Evolutionary conservation across 345 rosid species (phyloP), one percentile per base, ranked within the genome.

Genomic region (Erodium maritimum): DNA sequence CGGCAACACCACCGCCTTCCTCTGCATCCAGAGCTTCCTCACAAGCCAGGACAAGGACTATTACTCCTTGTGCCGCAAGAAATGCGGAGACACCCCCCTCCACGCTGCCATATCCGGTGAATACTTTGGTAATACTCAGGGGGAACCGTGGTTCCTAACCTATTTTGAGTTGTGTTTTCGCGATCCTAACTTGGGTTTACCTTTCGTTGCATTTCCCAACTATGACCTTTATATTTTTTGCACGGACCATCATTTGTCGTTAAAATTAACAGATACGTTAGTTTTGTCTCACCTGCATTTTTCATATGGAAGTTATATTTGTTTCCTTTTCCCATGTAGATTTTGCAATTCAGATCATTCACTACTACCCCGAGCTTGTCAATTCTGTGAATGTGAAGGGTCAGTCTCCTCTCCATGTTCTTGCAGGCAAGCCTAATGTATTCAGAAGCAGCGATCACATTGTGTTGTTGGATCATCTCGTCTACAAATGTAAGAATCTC

Each of bases 331-430:
- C 11, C 16, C 34, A 29, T 29, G 19, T 69, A 82, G 84, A 77
- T 54, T 69, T 82, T 69, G 80, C 84, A 54, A 79, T 72, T 60
- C 80, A 77, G 45, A 82, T 79, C 21, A 69, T 82, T 21, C 5
- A 33, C 51, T 7, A 29, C 18, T 63, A 71, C 16, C 11, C 5
- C 46, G 16, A 67, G 0, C 69, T 79, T 18, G 76, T 63, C 2
- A 56, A 69, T 58, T n/a, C 0, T 16, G 60, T 52, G 60, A 71
- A 77, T 57, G 62, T 61, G 55, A 19, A 22, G 17, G 82, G 80
- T 21, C 23, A 24, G 4, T 51, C 80, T 2, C 82, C 87, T 20
- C 79, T 82, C 19, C 79, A 82, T 59, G 17, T 73, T 16, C 57
- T 77, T 37, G 87, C 87, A 14, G 61, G 64, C 46, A 77, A 75